Percentiles rank a stretch among this genome's conserved stretches.
phyloP scores from a whole-genome alignment of 2,329 filamentous ascomycete genomes.

The Fusarium circinatum region DNA sequence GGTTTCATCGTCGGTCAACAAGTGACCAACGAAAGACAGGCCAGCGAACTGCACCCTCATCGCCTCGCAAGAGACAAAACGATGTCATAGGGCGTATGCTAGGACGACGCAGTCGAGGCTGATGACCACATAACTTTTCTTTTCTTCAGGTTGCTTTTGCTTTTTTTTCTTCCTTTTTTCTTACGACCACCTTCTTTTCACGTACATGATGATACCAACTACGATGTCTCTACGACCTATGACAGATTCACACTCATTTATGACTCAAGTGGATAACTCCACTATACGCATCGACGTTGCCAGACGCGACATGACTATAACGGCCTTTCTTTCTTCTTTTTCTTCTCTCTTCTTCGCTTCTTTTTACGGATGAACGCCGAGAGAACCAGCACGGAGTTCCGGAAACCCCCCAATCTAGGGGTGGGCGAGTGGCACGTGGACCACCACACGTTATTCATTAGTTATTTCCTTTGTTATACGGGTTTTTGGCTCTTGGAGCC shows the following conservation, averaged over 20 bases:
- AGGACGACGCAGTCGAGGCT: slow-evolving; percentile 47
- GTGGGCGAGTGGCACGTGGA: slow-evolving; percentile 10
- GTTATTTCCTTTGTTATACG: slow-evolving; percentile 22
- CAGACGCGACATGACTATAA: slow-evolving; percentile 29
- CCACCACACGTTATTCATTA: slow-evolving; percentile 6
- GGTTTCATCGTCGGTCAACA: slow-evolving; percentile 54
- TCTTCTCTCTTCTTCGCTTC: background rate
- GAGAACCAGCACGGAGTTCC: slow-evolving; percentile 26
- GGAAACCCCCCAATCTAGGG: slow-evolving; percentile 12
- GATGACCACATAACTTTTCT: background rate
- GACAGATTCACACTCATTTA: slow-evolving; percentile 11
- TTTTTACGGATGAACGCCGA: slow-evolving; percentile 11
- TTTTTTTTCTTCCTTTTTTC: background rate
- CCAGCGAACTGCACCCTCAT: slow-evolving; percentile 39
- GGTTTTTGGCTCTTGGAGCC: background rate
- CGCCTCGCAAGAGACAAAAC: slow-evolving; percentile 45
- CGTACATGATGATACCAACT: slow-evolving; percentile 37
- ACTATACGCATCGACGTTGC: slow-evolving; percentile 23
- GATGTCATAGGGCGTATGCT: slow-evolving; percentile 54
- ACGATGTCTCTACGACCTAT: slow-evolving; percentile 36
- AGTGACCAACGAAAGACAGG: slow-evolving; percentile 44
- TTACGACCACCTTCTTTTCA: slow-evolving; percentile 6
- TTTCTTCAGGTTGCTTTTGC: background rate
- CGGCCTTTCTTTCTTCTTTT: background rate
- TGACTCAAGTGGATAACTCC: slow-evolving; percentile 7